phyloP scores from a whole-genome alignment of 148 eudicot genomes.

The Salicornia ramosissima region DNA sequence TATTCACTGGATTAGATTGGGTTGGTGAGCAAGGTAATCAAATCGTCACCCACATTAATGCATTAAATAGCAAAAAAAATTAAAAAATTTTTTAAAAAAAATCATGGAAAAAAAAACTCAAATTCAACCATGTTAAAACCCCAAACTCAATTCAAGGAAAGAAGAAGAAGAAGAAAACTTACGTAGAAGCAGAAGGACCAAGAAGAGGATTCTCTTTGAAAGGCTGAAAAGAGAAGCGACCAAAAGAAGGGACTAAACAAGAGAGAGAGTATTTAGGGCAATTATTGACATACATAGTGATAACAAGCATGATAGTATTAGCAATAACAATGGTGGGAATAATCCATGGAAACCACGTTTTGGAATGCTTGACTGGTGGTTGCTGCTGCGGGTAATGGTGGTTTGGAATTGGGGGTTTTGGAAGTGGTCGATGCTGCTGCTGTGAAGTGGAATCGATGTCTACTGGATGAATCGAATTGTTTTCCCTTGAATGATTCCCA shows the following conservation, averaged over 20 bases:
- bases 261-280: conserved; percentile 60
- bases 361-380: conserved; percentile 38
- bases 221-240: conserved; percentile 82
- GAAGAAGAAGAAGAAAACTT: conserved; percentile 21
- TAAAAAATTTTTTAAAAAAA: no score
- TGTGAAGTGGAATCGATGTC: conserved; percentile 7
- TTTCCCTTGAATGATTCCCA: neutral
- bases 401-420: neutral
- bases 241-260: conserved; percentile 48
- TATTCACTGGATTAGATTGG: no score
- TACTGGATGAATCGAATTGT: conserved; percentile 18
- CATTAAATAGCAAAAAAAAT: no score
- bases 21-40: no score
- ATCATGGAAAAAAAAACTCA: no score
- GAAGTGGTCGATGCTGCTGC: neutral
- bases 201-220: conserved; percentile 79
- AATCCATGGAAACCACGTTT: conserved; percentile 64
- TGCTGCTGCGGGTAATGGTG: neutral
- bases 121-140: no score
- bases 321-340: conserved; percentile 55
- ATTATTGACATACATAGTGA: conserved; percentile 76
- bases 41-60: no score
- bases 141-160: neutral
- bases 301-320: conserved; percentile 42
- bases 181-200: conserved; percentile 87